Evolutionary conservation across 2,329 filamentous ascomycete species (phyloP).

Genomic region (Stachybotrys chartarum): DNA sequence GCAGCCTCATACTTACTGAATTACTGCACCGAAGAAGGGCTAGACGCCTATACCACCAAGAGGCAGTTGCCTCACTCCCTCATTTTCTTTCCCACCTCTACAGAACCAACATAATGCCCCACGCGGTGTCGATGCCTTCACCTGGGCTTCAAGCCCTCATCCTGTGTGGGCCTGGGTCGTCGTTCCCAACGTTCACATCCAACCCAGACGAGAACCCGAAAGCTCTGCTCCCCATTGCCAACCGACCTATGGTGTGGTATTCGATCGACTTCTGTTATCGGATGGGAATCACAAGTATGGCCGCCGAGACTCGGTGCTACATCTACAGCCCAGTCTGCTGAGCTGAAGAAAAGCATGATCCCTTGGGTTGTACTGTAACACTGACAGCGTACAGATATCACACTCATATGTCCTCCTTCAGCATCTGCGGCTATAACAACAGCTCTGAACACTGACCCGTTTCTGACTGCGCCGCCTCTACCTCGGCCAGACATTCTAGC

Average conservation of each 20-base stretch:
- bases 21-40: neutral
- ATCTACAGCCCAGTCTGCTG: neutral
- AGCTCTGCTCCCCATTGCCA: constrained; percentile 74
- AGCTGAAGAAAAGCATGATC: neutral
- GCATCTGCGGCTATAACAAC: constrained; percentile 60
- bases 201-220: constrained; percentile 76
- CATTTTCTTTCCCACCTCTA: constrained; percentile 1
- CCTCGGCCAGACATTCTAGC: constrained; percentile 71
- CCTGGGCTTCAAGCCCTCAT: constrained; percentile 78
- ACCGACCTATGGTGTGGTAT: constrained; percentile 86
- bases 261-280: constrained; percentile 79
- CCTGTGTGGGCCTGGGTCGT: constrained; percentile 74
- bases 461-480: constrained; percentile 64
- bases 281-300: constrained; percentile 66
- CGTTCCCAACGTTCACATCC: constrained; percentile 75
- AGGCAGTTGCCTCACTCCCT: constrained; percentile 4
- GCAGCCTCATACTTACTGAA: neutral
- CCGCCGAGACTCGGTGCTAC: neutral
- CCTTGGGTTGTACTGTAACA: neutral
- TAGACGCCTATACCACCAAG: neutral
- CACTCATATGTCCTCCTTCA: constrained; percentile 56
- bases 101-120: constrained; percentile 51
- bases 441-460: constrained; percentile 70
- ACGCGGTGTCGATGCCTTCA: constrained; percentile 65
- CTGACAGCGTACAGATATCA: constrained; percentile 45